These are phyloP conservation scores for Mortierella polycephala DNA, from an alignment of 371 early-diverging fungal species.

Conservation along the genomic window DNA sequence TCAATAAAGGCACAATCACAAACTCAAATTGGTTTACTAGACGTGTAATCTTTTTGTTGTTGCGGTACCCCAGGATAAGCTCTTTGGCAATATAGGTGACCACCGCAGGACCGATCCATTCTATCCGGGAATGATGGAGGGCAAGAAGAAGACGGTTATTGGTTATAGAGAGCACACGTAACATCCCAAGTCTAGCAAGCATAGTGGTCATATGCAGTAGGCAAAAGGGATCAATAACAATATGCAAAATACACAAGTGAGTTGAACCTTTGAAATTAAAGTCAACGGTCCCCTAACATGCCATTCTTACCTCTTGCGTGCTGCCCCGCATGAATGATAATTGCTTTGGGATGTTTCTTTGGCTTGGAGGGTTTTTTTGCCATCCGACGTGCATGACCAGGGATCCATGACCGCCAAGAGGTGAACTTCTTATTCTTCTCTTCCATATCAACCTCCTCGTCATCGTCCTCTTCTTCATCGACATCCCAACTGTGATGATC, in stretches of 20 bases:
- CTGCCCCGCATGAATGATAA: slow-evolving; percentile 38
- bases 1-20: slow-evolving; percentile 56
- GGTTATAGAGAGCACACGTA: neutral
- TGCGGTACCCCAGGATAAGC: slow-evolving; percentile 45
- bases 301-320: slow-evolving; percentile 50
- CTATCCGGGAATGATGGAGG: slow-evolving; percentile 5
- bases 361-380: slow-evolving; percentile 39
- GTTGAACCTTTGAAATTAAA: neutral
- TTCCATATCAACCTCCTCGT: slow-evolving; percentile 8
- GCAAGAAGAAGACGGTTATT: neutral
- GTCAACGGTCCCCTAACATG: neutral
- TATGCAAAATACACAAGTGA: neutral
- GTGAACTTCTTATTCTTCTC: slow-evolving; percentile 3
- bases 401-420: slow-evolving; percentile 38
- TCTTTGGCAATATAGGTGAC: slow-evolving; percentile 55
- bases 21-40: slow-evolving; percentile 55
- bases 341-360: slow-evolving; percentile 31
- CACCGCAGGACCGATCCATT: slow-evolving; percentile 55
- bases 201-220: neutral
- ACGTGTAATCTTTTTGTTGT: slow-evolving; percentile 43
- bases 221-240: neutral
- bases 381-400: slow-evolving; percentile 2
- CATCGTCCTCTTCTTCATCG: slow-evolving; percentile 2
- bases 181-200: no score
- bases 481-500: slow-evolving; percentile 11